A percentile compares a stretch with the other conserved stretches of the same genome.
These are phyloP conservation scores for Gentiana dahurica DNA, from an alignment of 257 asterid genomes.

Conservation along the genomic window DNA sequence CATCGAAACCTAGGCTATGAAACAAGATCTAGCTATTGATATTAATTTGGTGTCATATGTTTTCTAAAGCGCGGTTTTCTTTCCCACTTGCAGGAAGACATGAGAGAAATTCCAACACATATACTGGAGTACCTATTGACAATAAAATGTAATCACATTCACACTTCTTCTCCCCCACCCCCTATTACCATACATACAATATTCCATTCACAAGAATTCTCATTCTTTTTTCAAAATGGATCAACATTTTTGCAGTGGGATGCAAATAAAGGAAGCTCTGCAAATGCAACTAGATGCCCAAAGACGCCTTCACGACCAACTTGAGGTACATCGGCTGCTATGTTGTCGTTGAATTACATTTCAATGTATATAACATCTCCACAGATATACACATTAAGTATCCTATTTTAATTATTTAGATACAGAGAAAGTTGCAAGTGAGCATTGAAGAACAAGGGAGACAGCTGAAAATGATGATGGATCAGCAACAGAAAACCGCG, in stretches of 20 bases:
- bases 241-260: constrained; percentile 33
- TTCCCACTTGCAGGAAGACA: constrained; percentile 32
- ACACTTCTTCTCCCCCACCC: constrained; percentile 1
- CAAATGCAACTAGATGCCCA: constrained; percentile 72
- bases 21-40: too few relatives aligned
- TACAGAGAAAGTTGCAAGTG: constrained; percentile 50
- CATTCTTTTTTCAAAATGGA: background rate
- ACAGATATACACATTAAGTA: background rate
- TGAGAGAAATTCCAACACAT: constrained; percentile 28
- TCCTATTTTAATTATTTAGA: constrained; percentile 17
- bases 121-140: constrained; percentile 29
- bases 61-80: background rate
- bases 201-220: background rate
- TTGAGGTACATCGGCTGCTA: constrained; percentile 39
- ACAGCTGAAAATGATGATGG: constrained; percentile 50
- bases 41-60: too few relatives aligned
- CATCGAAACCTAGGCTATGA: too few relatives aligned
- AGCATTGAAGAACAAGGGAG: constrained; percentile 69
- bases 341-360: too few relatives aligned
- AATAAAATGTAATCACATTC: constrained; percentile 29
- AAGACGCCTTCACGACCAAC: constrained; percentile 75
- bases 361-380: background rate
- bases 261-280: constrained; percentile 68
- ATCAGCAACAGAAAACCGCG: constrained; percentile 44
- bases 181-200: background rate